A percentile compares a stretch with the other conserved stretches of the same genome.
Conservation (phyloP, 805 yeast species). For the Kuraishia floccosa region DNA sequence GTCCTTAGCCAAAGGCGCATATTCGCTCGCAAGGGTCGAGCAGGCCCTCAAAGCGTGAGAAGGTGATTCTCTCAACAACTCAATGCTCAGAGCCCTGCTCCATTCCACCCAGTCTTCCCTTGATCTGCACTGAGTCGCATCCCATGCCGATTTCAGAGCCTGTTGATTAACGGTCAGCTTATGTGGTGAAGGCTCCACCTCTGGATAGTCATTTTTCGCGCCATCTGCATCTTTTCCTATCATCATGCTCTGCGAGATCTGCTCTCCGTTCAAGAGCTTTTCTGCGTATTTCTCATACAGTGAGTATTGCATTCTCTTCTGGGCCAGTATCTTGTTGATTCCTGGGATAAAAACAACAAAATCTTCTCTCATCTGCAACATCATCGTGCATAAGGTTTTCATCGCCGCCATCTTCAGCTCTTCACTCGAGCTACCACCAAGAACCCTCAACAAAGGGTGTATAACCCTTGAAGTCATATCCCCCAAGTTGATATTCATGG, state of each 20-base stretch:
- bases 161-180: slow-evolving; percentile 62
- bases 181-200: slow-evolving; percentile 57
- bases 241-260: slow-evolving; percentile 66
- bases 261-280: slow-evolving; percentile 72
- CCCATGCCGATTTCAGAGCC: slow-evolving; percentile 79
- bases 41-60: slow-evolving; percentile 92
- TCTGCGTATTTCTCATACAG: slow-evolving; percentile 74
- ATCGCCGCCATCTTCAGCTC: slow-evolving; percentile 36
- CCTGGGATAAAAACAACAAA: slow-evolving; percentile 81
- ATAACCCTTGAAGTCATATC: slow-evolving; percentile 89
- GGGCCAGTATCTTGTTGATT: slow-evolving; percentile 53
- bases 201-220: slow-evolving; percentile 34
- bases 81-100: slow-evolving; percentile 81
- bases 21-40: slow-evolving; percentile 76
- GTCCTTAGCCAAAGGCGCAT: slow-evolving; percentile 81
- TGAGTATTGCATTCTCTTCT: slow-evolving; percentile 55
- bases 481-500: slow-evolving; percentile 58
- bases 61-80: slow-evolving; percentile 82
- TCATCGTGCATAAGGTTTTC: slow-evolving; percentile 68
- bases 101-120: slow-evolving; percentile 98
- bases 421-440: slow-evolving; percentile 32
- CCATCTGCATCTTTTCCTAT: slow-evolving; percentile 46
- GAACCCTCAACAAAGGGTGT: slow-evolving; percentile 71
- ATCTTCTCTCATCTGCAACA: slow-evolving; percentile 75
- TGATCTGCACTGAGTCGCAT: slow-evolving; percentile 77